Evolutionary conservation across 345 rosid genomes (phyloP), one percentile per base, ranked within the genome.

Genomic region (Eucalyptus victrix): DNA sequence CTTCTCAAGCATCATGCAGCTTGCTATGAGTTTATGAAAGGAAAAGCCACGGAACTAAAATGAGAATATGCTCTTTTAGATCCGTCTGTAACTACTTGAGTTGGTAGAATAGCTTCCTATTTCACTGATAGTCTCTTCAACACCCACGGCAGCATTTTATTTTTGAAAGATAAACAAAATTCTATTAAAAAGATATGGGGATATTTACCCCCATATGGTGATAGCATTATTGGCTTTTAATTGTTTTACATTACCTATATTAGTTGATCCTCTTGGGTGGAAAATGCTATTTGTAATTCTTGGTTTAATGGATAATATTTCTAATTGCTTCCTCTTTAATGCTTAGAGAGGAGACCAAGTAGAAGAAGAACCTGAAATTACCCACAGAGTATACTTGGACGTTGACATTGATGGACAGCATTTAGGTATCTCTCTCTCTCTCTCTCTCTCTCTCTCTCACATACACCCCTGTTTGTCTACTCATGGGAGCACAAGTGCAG

Each of bases 361-460:
- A 12, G 94, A 94, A 42, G 95, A 93, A 88, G 93, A 90, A 44
- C 88, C 95, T 88, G 98, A 98, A 91, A 94, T 97, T 92, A 97
- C 99, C 37, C 95, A 97, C 90, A 97, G 98, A 92, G 99, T 97
- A 24, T 98, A 92, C 93, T 94, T 98, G 94, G 99, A 98, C 90
- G 92, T 98, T 67, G 97, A 97, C 94, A 98, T 98, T 37, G 99
- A 96, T 18, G 97, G 92, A 87, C 99, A 98, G 88, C 98, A 94
- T 42, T 90, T 95, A 93, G 99, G 99, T 98, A 93, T 58, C 65
- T 51, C 87, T 51, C 58, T 18, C 58, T 86, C 56, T 28, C 28
- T 83, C 49, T 12, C 49, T 42, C 50, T 44, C 86, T 83, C 58
- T 28, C 28, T 85, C 50, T 13, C 49, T 42, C 50, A 18, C 44